Conservation (phyloP, 257 asterid species). For the Nicotiana paniculata region DNA sequence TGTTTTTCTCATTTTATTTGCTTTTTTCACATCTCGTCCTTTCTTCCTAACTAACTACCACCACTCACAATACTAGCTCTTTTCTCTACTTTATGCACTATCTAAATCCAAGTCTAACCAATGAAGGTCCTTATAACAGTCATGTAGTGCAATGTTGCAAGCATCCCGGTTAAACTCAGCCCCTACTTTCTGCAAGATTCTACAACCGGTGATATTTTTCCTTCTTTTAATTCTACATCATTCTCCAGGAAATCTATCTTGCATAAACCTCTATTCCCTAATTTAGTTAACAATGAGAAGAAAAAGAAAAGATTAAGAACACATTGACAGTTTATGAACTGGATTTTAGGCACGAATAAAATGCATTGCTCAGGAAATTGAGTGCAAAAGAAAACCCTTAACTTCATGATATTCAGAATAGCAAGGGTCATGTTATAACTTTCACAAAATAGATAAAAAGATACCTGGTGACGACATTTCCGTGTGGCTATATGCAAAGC, state of each 20-base stretch:
- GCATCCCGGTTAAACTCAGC: background rate
- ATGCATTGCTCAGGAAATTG: background rate
- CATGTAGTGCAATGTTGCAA: background rate
- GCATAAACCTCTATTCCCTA: background rate
- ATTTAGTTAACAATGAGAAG: too few relatives aligned
- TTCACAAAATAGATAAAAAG: background rate
- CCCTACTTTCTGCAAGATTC: background rate
- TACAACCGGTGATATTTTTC: background rate
- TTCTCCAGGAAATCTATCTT: background rate
- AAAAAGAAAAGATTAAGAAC: too few relatives aligned
- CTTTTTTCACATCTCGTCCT: background rate
- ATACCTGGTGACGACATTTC: slow-evolving; percentile 84
- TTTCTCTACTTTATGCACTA: background rate
- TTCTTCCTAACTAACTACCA: background rate
- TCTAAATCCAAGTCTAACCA: background rate
- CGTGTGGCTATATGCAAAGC: slow-evolving; percentile 90
- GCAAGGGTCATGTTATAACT: background rate
- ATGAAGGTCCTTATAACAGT: background rate
- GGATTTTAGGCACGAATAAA: background rate
- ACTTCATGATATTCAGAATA: background rate
- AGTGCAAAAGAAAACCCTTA: background rate
- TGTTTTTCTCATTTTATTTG: background rate
- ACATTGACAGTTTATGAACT: too few relatives aligned
- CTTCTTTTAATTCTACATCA: background rate
- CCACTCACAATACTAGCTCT: background rate